These are phyloP conservation scores for Microglena sp. DNA, from an alignment of 139 green algal genomes.

Conservation along the genomic window DNA sequence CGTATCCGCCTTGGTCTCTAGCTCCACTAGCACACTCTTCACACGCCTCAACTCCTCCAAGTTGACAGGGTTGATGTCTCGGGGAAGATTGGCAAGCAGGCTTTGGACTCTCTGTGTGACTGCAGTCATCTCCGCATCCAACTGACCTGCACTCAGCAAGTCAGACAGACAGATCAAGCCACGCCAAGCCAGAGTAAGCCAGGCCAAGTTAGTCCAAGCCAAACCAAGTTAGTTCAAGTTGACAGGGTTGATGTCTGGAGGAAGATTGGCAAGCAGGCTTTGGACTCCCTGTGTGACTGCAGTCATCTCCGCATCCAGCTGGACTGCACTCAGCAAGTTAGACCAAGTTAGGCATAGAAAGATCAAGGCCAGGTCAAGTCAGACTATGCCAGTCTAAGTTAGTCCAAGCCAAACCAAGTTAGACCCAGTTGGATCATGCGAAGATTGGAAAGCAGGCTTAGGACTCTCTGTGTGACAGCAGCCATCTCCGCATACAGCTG, in stretches of 20 bases:
- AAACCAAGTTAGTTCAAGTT: too few species aligned
- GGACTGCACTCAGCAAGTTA: too few species aligned
- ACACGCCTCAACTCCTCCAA: conserved; percentile 85
- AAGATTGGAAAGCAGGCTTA: conserved; percentile 62
- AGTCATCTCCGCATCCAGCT: conserved; percentile 74
- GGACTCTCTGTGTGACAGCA: conserved; percentile 50
- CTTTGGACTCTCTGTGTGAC: conserved; percentile 50
- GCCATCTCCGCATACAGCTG: conserved; percentile 76
- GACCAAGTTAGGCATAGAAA: too few species aligned
- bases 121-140: conserved; percentile 71
- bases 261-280: conserved; percentile 66
- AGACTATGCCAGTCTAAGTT: too few species aligned
- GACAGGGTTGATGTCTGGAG: conserved; percentile 73
- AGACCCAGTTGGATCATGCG: conserved; percentile 78
- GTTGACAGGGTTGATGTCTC: conserved; percentile 79
- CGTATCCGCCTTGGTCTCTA: conserved; percentile 71
- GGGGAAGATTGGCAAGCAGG: conserved; percentile 70
- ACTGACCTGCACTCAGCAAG: conserved; percentile 50
- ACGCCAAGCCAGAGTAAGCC: too few species aligned
- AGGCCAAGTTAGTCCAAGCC: too few species aligned
- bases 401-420: too few species aligned
- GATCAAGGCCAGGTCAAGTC: too few species aligned
- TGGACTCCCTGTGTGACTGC: conserved; percentile 50
- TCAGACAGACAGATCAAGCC: too few species aligned
- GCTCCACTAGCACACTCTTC: conserved; percentile 80